A percentile compares a stretch with the other conserved stretches of the same genome.
Conservation (phyloP, 148 eudicot genomes). For the Silene conica region DNA sequence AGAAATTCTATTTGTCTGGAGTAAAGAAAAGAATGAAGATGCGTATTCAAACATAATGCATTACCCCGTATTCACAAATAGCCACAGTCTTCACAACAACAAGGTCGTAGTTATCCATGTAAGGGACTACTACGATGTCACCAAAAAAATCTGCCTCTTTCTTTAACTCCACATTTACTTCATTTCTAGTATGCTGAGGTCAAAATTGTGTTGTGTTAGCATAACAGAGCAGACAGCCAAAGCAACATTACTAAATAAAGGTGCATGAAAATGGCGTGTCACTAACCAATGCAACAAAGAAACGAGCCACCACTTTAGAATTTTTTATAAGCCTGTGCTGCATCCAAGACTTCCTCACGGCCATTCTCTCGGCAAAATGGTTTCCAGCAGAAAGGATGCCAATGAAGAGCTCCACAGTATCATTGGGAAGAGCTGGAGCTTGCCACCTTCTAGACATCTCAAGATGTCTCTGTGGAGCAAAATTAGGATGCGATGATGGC, state of each 20-base stretch:
- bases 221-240: neutral
- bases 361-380: constrained; percentile 95
- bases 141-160: constrained; percentile 85
- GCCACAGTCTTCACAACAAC: constrained; percentile 91
- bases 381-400: constrained; percentile 90
- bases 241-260: neutral
- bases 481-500: constrained; percentile 83
- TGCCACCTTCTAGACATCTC: constrained; percentile 67
- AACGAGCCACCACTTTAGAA: constrained; percentile 74
- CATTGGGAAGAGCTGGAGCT: constrained; percentile 62
- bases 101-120: constrained; percentile 86
- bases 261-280: neutral
- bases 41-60: constrained; percentile 10
- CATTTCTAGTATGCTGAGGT: constrained; percentile 62
- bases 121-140: constrained; percentile 83
- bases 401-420: constrained; percentile 65
- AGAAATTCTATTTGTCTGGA: neutral
- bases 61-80: constrained; percentile 87
- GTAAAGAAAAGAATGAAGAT: neutral
- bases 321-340: constrained; percentile 69
- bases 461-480: constrained; percentile 67
- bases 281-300: constrained; percentile 89
- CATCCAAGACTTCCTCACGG: constrained; percentile 92
- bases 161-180: constrained; percentile 68
- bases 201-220: constrained; percentile 7